Evolutionary conservation across 768 basidiomycete species (phyloP).

Genomic region (Tylopilus sp.): DNA sequence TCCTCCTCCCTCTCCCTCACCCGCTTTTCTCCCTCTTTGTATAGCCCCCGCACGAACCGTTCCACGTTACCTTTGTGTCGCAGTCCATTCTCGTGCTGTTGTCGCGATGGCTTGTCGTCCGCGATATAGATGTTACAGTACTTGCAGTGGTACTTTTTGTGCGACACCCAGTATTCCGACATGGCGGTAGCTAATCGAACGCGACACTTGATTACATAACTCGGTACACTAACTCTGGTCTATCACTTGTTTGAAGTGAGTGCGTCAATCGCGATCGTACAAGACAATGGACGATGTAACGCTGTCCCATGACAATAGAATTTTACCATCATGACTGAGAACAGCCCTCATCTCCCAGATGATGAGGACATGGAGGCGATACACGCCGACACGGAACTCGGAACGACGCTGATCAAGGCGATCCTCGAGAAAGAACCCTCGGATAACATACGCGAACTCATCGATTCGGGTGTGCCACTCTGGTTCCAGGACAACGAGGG

Average conservation of each 20-base stretch:
- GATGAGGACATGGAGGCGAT: slow-evolving; percentile 35
- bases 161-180: slow-evolving; percentile 92
- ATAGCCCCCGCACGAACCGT: slow-evolving; percentile 85
- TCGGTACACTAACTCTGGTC: no score
- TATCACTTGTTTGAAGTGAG: background rate
- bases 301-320: background rate
- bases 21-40: slow-evolving; percentile 88
- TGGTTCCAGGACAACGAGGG: slow-evolving; percentile 92
- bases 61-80: slow-evolving; percentile 95
- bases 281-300: no score
- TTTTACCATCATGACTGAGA: slow-evolving; percentile 15
- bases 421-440: slow-evolving; percentile 50
- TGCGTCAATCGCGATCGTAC: background rate
- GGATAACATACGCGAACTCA: slow-evolving; percentile 44
- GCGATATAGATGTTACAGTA: slow-evolving; percentile 97
- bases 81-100: slow-evolving; percentile 90
- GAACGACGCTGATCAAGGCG: slow-evolving; percentile 54
- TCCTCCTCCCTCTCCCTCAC: slow-evolving; percentile 85
- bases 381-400: slow-evolving; percentile 49
- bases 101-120: slow-evolving; percentile 90
- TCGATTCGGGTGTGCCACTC: slow-evolving; percentile 69
- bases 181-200: slow-evolving; percentile 38
- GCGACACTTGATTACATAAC: slow-evolving; percentile 11
- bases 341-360: slow-evolving; percentile 8
- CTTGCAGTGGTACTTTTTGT: slow-evolving; percentile 92